Evolutionary conservation across 352 stramenopile genomes (phyloP).

Genomic region (Phytophthora cactorum): DNA sequence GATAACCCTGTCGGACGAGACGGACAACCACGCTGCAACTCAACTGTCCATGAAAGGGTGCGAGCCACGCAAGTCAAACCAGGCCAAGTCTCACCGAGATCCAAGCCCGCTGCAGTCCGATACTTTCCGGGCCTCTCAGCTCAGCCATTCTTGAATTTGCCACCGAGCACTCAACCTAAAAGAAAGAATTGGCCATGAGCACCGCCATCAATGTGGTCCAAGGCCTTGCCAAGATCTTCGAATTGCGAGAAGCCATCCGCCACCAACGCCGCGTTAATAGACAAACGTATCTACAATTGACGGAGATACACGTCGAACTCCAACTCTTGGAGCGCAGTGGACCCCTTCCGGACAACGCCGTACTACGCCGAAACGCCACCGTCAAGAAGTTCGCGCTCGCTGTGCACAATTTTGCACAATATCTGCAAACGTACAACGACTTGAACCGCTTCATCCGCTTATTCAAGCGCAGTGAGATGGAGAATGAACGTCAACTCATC

Average conservation of each 20-base stretch:
- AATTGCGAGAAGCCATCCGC: conserved; percentile 32
- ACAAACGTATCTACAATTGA: conserved; percentile 29
- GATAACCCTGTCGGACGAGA: conserved; percentile 20
- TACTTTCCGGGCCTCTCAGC: not conserved
- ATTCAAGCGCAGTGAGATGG: conserved; percentile 35
- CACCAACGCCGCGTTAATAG: conserved; percentile 31
- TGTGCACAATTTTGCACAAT: conserved; percentile 18
- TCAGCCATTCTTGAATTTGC: conserved; percentile 20
- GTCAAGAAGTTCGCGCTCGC: conserved; percentile 28
- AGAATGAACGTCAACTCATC: conserved; percentile 26
- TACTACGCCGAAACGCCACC: conserved; percentile 19
- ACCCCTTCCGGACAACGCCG: conserved; percentile 21
- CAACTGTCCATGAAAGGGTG: conserved; percentile 12
- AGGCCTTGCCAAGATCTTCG: conserved; percentile 29
- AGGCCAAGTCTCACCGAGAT: conserved; percentile 18
- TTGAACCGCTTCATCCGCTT: conserved; percentile 28
- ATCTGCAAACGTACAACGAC: conserved; percentile 30
- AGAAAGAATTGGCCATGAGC: conserved; percentile 12
- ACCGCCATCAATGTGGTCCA: conserved; percentile 9
- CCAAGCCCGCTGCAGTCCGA: not conserved
- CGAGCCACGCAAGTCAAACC: conserved; percentile 4
- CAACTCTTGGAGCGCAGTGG: conserved; percentile 26
- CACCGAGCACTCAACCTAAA: conserved; percentile 3
- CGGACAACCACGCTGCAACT: conserved; percentile 7
- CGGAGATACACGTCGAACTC: conserved; percentile 28